phyloP scores from a whole-genome alignment of 2,329 filamentous ascomycete species.

The Ceratocystis eucalypticola region DNA sequence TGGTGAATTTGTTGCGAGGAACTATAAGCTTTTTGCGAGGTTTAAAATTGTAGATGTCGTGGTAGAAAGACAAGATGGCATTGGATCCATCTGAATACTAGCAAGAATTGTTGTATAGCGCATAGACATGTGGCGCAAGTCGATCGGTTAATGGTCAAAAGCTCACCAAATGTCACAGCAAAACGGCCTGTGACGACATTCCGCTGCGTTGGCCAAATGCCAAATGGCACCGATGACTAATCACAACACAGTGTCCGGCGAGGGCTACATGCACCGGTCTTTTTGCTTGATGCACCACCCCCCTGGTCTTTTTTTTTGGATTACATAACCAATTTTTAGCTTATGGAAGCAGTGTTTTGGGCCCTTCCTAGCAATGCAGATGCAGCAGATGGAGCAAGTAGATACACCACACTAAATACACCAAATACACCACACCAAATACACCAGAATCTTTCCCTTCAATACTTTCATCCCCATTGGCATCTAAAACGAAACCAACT shows the following conservation, averaged over 20 bases:
- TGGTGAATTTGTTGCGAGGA: neutral
- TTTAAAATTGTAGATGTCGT: neutral
- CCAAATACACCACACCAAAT: too few relatives aligned
- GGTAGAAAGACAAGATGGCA: neutral
- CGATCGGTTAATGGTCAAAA: neutral
- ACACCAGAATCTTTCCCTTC: too few relatives aligned
- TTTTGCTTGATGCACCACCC: too few relatives aligned
- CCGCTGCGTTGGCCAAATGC: slow-evolving; percentile 10
- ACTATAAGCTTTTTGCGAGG: neutral
- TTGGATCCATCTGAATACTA: neutral
- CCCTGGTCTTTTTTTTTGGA: too few relatives aligned
- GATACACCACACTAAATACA: too few relatives aligned
- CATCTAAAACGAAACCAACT: too few relatives aligned
- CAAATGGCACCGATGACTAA: slow-evolving; percentile 11
- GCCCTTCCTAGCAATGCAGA: too few relatives aligned
- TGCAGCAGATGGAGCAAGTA: too few relatives aligned
- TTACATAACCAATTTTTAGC: too few relatives aligned
- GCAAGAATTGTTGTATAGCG: neutral
- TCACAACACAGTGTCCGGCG: neutral
- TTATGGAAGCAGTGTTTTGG: too few relatives aligned
- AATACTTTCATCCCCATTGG: too few relatives aligned
- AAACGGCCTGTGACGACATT: slow-evolving; percentile 15
- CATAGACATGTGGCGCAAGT: neutral
- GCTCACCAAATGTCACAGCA: neutral
- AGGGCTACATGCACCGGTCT: too few relatives aligned